phyloP scores from a whole-genome alignment of 2,329 filamentous ascomycete genomes.

The Fusarium verticillioides region DNA sequence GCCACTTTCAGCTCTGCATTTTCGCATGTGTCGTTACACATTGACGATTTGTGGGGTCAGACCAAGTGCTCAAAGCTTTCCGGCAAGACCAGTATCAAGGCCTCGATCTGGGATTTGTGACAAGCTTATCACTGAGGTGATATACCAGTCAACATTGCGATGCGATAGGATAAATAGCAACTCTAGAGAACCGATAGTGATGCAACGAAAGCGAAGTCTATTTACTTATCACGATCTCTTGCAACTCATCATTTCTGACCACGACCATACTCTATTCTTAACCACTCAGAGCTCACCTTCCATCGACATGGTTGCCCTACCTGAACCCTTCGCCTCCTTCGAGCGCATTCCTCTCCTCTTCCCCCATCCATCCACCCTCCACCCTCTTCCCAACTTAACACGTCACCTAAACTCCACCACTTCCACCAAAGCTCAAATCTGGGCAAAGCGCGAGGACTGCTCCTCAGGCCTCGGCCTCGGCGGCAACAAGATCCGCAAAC shows the following conservation, averaged over 20 bases:
- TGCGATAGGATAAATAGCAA: not conserved
- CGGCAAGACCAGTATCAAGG: not conserved
- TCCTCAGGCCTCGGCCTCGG: not conserved
- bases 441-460: not conserved
- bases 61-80: fast-evolving
- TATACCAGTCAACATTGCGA: fast-evolving
- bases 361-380: not conserved
- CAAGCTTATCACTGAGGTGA: not conserved
- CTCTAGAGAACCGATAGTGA: no score
- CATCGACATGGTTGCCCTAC: not conserved
- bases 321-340: not conserved
- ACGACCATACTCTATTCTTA: no score
- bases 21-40: no score
- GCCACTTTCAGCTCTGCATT: fast-evolving
- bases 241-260: not conserved
- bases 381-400: not conserved
- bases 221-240: not conserved
- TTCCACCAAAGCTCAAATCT: not conserved
- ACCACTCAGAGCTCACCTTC: no score
- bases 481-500: not conserved
- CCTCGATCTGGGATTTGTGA: not conserved
- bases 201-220: no score
- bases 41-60: no score
- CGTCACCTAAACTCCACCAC: not conserved
- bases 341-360: not conserved